Conservation (phyloP, 179 eudicot genomes). For the Silene coronaria region DNA sequence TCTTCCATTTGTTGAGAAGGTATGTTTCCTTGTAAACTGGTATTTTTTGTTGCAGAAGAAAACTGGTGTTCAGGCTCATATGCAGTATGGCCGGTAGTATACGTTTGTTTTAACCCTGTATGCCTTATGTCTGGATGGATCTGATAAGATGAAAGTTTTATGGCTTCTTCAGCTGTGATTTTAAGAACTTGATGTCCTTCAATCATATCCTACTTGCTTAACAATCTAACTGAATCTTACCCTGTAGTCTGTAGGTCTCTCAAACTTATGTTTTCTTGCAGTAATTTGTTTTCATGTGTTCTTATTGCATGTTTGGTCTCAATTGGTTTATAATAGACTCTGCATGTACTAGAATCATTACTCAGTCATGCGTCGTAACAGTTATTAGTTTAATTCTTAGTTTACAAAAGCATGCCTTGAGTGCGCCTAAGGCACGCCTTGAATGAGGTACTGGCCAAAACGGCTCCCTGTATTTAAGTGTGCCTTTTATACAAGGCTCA, state of each 20-base stretch:
- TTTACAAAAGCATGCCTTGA: no score
- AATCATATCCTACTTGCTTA: background rate
- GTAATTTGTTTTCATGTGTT: background rate
- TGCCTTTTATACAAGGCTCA: no score
- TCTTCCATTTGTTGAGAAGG: conserved; percentile 98
- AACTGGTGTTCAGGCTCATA: conserved; percentile 7
- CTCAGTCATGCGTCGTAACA: background rate
- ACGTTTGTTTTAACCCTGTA: background rate
- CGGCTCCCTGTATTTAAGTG: no score
- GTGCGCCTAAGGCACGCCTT: no score
- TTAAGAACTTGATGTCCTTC: background rate
- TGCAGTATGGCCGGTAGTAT: background rate
- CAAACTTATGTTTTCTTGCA: background rate
- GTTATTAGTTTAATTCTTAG: no score
- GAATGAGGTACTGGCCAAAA: no score
- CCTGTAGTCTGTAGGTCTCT: background rate
- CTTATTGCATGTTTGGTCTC: background rate
- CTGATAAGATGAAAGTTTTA: background rate
- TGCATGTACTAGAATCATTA: background rate
- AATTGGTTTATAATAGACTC: background rate
- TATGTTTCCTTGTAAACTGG: conserved; percentile 24
- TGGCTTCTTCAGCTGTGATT: background rate
- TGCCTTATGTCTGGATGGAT: background rate
- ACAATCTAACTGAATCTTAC: background rate
- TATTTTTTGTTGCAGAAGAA: conserved; percentile 1